These are phyloP conservation scores for Fusarium sp. DNA, from an alignment of 2,329 filamentous ascomycete genomes.

Conservation along the genomic window DNA sequence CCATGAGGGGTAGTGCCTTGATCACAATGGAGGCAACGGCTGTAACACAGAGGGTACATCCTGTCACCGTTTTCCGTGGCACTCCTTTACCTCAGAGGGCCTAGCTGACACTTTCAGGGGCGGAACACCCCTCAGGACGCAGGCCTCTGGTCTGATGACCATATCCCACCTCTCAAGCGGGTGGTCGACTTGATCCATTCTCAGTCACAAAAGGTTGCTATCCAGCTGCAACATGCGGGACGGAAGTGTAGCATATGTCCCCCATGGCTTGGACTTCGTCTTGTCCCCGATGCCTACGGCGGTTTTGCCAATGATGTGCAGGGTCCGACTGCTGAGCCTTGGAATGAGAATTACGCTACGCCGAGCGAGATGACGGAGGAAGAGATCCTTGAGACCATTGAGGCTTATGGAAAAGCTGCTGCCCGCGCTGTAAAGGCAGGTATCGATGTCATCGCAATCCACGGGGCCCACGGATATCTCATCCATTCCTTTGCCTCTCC, in stretches of 20 bases:
- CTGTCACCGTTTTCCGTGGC: neutral
- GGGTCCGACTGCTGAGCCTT: neutral
- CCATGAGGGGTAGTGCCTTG: constrained; percentile 4
- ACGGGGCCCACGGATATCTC: neutral
- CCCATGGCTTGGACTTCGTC: neutral
- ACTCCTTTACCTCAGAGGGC: neutral
- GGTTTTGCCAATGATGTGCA: neutral
- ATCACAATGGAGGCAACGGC: neutral
- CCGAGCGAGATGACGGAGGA: neutral
- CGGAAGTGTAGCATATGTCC: neutral
- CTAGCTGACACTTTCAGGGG: neutral
- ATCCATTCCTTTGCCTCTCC: neutral
- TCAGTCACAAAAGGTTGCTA: neutral
- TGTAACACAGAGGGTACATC: neutral
- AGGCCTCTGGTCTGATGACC: neutral
- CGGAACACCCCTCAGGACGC: neutral
- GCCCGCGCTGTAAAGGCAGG: neutral
- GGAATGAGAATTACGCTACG: neutral
- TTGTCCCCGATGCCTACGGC: neutral
- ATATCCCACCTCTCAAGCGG: neutral
- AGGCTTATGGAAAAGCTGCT: neutral
- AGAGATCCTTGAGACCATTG: neutral
- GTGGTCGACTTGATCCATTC: neutral
- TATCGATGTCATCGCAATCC: neutral
- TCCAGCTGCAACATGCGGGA: neutral